Percentiles rank a stretch among this genome's conserved stretches.
phyloP scores from a whole-genome alignment of 2,329 filamentous ascomycete species.

The Pochonia chlamydosporia region DNA sequence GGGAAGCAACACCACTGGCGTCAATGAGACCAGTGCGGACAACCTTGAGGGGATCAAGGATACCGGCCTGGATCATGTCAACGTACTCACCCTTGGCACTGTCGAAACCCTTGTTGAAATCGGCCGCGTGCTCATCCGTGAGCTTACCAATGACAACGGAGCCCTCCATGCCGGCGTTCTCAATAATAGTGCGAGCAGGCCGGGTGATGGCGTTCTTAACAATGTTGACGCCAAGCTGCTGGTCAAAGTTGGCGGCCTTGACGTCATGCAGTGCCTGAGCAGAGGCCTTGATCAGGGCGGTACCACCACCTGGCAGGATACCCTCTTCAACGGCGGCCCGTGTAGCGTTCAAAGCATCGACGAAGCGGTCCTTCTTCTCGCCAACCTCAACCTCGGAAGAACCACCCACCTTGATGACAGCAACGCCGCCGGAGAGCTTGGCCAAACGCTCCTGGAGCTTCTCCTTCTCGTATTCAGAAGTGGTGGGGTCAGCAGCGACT shows the following conservation, averaged over 20 bases:
- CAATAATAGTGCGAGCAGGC: conserved; percentile 89
- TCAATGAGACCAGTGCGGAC: conserved; percentile 94
- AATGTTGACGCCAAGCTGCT: conserved; percentile 96
- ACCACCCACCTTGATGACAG: conserved; percentile 98
- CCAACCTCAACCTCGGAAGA: conserved; percentile 97
- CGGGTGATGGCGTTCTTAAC: conserved; percentile 97
- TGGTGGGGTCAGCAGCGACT: conserved; percentile 87
- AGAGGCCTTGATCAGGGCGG: conserved; percentile 94
- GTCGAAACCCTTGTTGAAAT: conserved; percentile 99
- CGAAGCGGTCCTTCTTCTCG: conserved; percentile 99
- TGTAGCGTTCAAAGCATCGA: conserved; percentile 96
- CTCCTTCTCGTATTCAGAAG: conserved; percentile 99
- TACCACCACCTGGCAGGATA: conserved; percentile 97
- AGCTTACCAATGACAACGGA: conserved; percentile 97
- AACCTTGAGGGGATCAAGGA: conserved; percentile 98
- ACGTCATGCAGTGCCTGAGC: conserved; percentile 77
- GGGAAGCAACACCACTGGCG: conserved; percentile 90
- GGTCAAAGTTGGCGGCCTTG: conserved; percentile 94
- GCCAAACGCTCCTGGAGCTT: conserved; percentile 99
- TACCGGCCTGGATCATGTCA: conserved; percentile 96
- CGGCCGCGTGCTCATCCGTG: conserved; percentile 80
- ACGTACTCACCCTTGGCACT: conserved; percentile 96
- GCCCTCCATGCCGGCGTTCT: conserved; percentile 95
- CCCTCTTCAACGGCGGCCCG: conserved; percentile 98
- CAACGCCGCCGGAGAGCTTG: conserved; percentile 97